Conservation (phyloP, 345 rosid genomes). For the Populus alba region DNA sequence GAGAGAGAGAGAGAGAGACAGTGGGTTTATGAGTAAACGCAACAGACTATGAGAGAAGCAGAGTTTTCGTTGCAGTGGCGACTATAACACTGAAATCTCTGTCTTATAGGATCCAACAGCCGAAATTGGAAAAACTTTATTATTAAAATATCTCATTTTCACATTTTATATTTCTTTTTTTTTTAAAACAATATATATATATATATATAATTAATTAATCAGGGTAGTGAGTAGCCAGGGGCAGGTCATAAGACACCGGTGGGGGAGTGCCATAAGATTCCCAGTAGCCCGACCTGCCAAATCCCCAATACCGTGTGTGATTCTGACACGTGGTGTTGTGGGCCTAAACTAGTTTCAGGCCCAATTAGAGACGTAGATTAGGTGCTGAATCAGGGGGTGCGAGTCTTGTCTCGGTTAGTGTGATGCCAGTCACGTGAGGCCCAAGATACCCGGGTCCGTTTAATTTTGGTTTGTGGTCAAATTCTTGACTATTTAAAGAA, state of each 20-base stretch:
- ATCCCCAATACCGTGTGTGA: slow-evolving; percentile 27
- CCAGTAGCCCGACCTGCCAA: slow-evolving; percentile 48
- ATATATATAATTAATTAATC: neutral
- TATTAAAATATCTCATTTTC: neutral
- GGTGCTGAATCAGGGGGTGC: slow-evolving; percentile 9
- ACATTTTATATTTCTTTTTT: neutral
- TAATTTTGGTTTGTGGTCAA: slow-evolving; percentile 30
- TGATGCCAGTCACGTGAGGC: slow-evolving; percentile 62
- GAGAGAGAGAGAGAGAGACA: too few species aligned
- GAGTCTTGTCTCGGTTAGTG: neutral
- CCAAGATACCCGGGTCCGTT: slow-evolving; percentile 72
- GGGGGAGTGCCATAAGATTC: slow-evolving; percentile 12
- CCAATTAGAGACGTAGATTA: slow-evolving; percentile 1
- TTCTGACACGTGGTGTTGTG: slow-evolving; percentile 34
- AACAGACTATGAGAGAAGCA: neutral
- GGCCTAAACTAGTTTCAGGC: slow-evolving; percentile 5
- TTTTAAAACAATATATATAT: neutral
- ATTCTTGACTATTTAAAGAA: slow-evolving; percentile 26
- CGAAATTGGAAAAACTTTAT: slow-evolving; percentile 28
- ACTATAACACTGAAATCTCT: slow-evolving; percentile 37
- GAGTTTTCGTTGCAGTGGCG: slow-evolving; percentile 26
- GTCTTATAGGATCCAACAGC: slow-evolving; percentile 62
- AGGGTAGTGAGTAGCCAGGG: neutral
- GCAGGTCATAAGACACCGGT: neutral
- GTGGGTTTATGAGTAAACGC: neutral